These are phyloP conservation scores for Wickerhamomyces chaumierensis DNA, from an alignment of 805 yeast species.

Conservation along the genomic window DNA sequence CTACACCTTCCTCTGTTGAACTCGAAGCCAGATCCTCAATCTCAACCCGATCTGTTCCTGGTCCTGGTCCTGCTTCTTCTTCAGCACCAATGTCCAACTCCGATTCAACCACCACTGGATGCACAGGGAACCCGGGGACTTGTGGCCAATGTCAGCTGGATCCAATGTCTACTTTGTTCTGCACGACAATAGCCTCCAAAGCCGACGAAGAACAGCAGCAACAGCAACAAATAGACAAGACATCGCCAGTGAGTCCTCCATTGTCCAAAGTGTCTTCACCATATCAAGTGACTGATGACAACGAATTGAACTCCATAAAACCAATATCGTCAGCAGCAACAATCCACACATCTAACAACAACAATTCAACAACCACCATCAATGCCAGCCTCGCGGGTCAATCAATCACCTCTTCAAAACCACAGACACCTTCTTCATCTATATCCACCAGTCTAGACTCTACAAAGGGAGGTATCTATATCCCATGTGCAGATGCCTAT, in stretches of 20 bases:
- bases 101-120: slow-evolving; percentile 24
- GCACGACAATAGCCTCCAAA: slow-evolving; percentile 68
- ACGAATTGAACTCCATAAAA: slow-evolving; percentile 15
- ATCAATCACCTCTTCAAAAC: not conserved
- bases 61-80: slow-evolving; percentile 1
- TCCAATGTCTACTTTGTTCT: slow-evolving; percentile 81
- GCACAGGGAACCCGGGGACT: slow-evolving; percentile 84
- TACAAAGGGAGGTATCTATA: slow-evolving; percentile 36
- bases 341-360: not conserved
- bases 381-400: no score
- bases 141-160: slow-evolving; percentile 76
- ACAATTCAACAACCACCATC: no score
- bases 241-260: slow-evolving; percentile 20
- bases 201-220: slow-evolving; percentile 14
- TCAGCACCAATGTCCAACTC: not conserved
- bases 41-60: slow-evolving; percentile 1
- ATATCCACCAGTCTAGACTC: slow-evolving; percentile 1
- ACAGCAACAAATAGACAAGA: slow-evolving; percentile 6
- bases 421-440: slow-evolving; percentile 1
- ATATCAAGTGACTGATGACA: slow-evolving; percentile 13
- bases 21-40: no score
- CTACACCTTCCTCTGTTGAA: slow-evolving; percentile 17
- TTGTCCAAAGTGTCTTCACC: slow-evolving; percentile 20
- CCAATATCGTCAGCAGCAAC: slow-evolving; percentile 2
- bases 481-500: slow-evolving; percentile 87